Percentiles rank a stretch among this genome's conserved stretches.
These are phyloP conservation scores for Porogramme epimiltina DNA, from an alignment of 1,284 basidiomycete genomes.

Conservation along the genomic window DNA sequence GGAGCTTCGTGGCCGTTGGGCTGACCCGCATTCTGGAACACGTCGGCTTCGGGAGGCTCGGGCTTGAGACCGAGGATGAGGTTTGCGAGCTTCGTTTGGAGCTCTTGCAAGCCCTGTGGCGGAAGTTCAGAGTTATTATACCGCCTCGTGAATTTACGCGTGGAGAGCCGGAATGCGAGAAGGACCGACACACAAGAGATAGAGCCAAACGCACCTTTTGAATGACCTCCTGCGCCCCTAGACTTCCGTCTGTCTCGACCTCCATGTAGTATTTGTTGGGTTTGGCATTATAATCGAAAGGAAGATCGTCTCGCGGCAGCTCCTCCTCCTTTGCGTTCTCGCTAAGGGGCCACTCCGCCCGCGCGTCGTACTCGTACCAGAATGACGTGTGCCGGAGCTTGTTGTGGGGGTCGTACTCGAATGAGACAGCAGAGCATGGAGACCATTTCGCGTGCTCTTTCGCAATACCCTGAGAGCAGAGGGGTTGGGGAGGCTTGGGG, in stretches of 20 bases:
- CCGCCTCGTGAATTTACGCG: no score
- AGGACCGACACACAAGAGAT: no score
- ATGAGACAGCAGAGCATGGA: constrained; percentile 91
- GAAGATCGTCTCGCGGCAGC: constrained; percentile 73
- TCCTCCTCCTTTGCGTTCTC: constrained; percentile 85
- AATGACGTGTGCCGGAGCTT: constrained; percentile 94
- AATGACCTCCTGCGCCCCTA: constrained; percentile 87
- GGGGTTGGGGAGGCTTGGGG: not conserved
- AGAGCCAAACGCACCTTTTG: constrained; percentile 59
- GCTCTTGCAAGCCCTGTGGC: constrained; percentile 81
- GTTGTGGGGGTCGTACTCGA: constrained; percentile 99
- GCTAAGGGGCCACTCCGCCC: constrained; percentile 82
- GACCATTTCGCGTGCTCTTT: constrained; percentile 99
- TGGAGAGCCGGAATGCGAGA: no score
- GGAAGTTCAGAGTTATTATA: no score
- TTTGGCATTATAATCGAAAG: constrained; percentile 87
- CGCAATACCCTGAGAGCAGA: constrained; percentile 76
- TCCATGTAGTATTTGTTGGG: constrained; percentile 90
- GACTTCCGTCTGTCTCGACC: constrained; percentile 88
- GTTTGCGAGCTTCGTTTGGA: constrained; percentile 82
- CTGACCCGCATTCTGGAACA: constrained; percentile 22
- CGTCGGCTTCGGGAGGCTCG: constrained; percentile 55
- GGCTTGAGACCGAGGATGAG: constrained; percentile 75
- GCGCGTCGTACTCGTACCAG: constrained; percentile 89
- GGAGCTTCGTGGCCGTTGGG: constrained; percentile 25